These are phyloP conservation scores for Plasmodium malariae DNA, from an alignment of 169 alveolate species.

Conservation along the genomic window DNA sequence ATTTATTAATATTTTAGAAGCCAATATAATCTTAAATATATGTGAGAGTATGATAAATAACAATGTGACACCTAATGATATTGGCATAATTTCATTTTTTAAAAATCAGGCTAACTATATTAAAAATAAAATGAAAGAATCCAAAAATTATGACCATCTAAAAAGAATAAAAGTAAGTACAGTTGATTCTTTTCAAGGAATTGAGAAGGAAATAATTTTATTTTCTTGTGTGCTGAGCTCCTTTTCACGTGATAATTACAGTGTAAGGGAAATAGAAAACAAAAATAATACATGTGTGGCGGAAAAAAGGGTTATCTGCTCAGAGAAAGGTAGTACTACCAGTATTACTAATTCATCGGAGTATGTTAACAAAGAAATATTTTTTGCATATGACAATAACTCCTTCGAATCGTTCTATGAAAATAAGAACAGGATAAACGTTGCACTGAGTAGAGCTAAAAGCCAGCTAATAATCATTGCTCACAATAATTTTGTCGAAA, in stretches of 20 bases:
- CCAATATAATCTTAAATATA: slow-evolving; percentile 43
- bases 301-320: neutral
- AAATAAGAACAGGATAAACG: slow-evolving; percentile 65
- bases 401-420: slow-evolving; percentile 22
- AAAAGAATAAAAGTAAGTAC: slow-evolving; percentile 60
- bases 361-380: neutral
- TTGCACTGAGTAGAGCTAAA: slow-evolving; percentile 67
- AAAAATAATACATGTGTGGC: neutral
- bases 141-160: slow-evolving; percentile 7
- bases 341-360: neutral
- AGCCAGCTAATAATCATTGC: slow-evolving; percentile 74
- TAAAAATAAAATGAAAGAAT: slow-evolving; percentile 12
- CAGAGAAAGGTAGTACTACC: neutral
- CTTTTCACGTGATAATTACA: neutral
- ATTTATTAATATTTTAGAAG: slow-evolving; percentile 29
- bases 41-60: slow-evolving; percentile 61
- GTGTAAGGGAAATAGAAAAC: neutral
- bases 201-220: slow-evolving; percentile 59
- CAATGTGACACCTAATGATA: slow-evolving; percentile 35
- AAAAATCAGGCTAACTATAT: slow-evolving; percentile 25
- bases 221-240: slow-evolving; percentile 42
- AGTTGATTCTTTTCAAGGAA: slow-evolving; percentile 76
- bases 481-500: slow-evolving; percentile 54
- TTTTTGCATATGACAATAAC: neutral
- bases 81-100: slow-evolving; percentile 32